Evolutionary conservation across 306 rosid genomes (phyloP), one percentile per base, ranked within the genome.

Genomic region (Malus fusca): DNA sequence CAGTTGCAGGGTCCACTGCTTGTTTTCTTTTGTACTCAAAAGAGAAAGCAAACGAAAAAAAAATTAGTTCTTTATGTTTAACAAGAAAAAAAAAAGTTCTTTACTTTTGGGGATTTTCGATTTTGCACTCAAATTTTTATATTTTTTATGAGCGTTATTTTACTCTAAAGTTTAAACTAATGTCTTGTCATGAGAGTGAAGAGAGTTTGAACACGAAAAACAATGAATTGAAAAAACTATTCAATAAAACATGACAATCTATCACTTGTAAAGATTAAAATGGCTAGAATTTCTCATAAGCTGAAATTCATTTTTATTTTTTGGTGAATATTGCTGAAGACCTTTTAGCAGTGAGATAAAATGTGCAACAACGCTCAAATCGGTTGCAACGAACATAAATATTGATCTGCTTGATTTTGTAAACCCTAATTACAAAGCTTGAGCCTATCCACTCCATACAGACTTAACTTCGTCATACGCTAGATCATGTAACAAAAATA

Each of bases 211-310:
- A 35, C 8, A 35, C 0, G 0, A 6, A 35, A 35, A 35, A 35
- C 8, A 35, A 6, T 35, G 8, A 35, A 35, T 35, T 35, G 8
- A 35, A 35, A 35, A 35, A 33, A 35, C 1, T 1, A 35, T 1
- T 35, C 8, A 6, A 0, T 35, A 6, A 6, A 6, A 6, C 8
- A 6, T 0, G 40, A 1, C 8, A 35, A 35, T 35, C 8, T 6
- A 35, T 35, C 40, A 6, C 8, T 35, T 35, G 40, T 35, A 35
- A 6, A 33, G 0, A 33, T 1, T 35, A 35, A 6, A 35, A 6
- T 35, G 40, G 8, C 40, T 35, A 35, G 8, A 35, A 35, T 35
- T 35, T 35, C 40, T 35, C 40, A 35, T 1, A 35, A 35, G 40
- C 8, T 6, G 40, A 35, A 35, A 35, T 35, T 6, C 40, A 0